Conservation (phyloP, 1,284 basidiomycete species). For the Trichosporon sp. region DNA sequence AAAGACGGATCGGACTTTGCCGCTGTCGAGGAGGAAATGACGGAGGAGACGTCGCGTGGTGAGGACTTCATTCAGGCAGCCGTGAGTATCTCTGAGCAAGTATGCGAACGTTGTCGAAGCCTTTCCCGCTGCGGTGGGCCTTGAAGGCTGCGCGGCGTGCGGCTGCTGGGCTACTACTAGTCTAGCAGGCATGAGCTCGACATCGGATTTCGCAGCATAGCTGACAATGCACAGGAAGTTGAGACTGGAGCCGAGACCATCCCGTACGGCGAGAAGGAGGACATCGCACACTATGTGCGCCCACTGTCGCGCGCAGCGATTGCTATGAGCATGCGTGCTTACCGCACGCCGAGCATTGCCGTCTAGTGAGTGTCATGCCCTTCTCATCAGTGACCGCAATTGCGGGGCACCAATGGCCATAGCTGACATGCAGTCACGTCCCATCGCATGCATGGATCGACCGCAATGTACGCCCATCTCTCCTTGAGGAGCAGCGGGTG, state of each 20-base stretch:
- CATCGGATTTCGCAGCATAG: neutral
- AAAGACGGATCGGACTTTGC: constrained; percentile 49
- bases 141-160: neutral
- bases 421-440: constrained; percentile 32
- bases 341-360: constrained; percentile 43
- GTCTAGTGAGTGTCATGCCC: constrained; percentile 38
- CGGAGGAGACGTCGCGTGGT: constrained; percentile 38
- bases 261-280: constrained; percentile 39
- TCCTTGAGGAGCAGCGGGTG: constrained; percentile 31
- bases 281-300: constrained; percentile 44
- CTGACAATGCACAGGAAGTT: constrained; percentile 30
- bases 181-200: too few relatives aligned
- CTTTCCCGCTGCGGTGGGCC: neutral
- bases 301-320: constrained; percentile 47
- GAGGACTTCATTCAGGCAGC: constrained; percentile 49
- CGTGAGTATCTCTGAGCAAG: constrained; percentile 21
- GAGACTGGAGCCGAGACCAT: constrained; percentile 41
- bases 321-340: constrained; percentile 37
- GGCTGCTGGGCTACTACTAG: too few relatives aligned
- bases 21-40: constrained; percentile 34
- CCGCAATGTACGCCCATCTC: constrained; percentile 30
- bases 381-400: neutral
- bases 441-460: constrained; percentile 39
- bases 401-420: neutral
- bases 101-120: neutral